These are phyloP conservation scores for Rhinocladiella similis DNA, from an alignment of 2,329 filamentous ascomycete species.

Conservation along the genomic window DNA sequence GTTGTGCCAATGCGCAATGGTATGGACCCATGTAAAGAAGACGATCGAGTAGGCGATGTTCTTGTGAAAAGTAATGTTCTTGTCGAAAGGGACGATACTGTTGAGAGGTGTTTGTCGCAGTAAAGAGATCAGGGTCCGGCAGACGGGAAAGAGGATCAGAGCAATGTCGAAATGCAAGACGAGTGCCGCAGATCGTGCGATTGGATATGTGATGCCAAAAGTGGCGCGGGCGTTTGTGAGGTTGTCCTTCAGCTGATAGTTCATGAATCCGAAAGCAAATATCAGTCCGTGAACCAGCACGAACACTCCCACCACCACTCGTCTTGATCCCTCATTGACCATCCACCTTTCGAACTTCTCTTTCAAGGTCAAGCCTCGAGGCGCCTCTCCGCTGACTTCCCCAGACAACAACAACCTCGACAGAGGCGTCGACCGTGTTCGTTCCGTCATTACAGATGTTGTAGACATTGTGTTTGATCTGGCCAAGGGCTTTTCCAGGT, in stretches of 20 bases:
- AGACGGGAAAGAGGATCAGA: conserved; percentile 70
- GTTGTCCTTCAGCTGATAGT: conserved; percentile 76
- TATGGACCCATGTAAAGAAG: conserved; percentile 85
- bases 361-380: conserved; percentile 65
- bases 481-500: conserved; percentile 29
- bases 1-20: conserved; percentile 85
- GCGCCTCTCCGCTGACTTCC: conserved; percentile 74
- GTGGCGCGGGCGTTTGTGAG: conserved; percentile 63
- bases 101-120: conserved; percentile 78
- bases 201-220: conserved; percentile 74
- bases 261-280: conserved; percentile 76
- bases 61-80: conserved; percentile 70
- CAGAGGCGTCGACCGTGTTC: conserved; percentile 78
- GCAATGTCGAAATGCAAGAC: conserved; percentile 80
- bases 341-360: conserved; percentile 84
- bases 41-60: conserved; percentile 83
- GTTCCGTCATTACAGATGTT: conserved; percentile 49
- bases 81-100: conserved; percentile 74
- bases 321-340: conserved; percentile 82
- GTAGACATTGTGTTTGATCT: conserved; percentile 24
- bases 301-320: conserved; percentile 80
- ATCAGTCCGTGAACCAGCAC: conserved; percentile 72
- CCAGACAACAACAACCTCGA: conserved; percentile 81
- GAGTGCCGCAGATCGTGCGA: conserved; percentile 73
- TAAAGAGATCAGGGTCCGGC: conserved; percentile 79